These are phyloP conservation scores for Aspergillus niger DNA, from an alignment of 2,329 filamentous ascomycete species.

Conservation along the genomic window DNA sequence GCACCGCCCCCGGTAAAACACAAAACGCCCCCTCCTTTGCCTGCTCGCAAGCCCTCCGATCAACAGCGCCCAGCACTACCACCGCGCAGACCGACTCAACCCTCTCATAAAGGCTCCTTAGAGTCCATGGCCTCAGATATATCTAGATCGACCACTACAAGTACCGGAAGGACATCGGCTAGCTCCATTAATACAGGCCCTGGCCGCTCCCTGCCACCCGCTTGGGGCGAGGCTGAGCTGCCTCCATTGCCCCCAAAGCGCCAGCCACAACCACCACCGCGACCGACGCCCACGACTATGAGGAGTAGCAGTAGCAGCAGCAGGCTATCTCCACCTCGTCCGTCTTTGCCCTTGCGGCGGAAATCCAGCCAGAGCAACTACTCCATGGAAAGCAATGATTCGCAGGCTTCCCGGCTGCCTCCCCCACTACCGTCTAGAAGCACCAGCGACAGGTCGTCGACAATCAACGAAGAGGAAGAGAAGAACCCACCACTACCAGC, in stretches of 20 bases:
- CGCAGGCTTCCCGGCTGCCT: conserved; percentile 21
- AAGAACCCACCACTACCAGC: conserved; percentile 25
- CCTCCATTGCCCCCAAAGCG: conserved; percentile 58
- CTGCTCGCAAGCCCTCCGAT: conserved; percentile 45
- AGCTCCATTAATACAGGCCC: conserved; percentile 31
- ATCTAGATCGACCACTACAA: conserved; percentile 50
- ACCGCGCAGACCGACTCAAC: conserved; percentile 43
- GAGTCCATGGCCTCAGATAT: conserved; percentile 58
- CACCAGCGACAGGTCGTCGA: conserved; percentile 20
- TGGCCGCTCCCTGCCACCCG: conserved; percentile 52
- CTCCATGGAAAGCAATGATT: conserved; percentile 12
- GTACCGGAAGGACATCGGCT: conserved; percentile 41
- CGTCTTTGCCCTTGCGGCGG: conserved; percentile 25
- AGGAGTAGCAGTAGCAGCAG: conserved; percentile 10
- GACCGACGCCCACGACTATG: conserved; percentile 24
- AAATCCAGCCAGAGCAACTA: conserved; percentile 19
- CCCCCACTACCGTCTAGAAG: conserved; percentile 28
- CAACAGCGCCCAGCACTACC: conserved; percentile 51
- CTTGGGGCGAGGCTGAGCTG: conserved; percentile 57
- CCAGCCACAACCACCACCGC: conserved; percentile 27
- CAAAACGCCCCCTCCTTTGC: conserved; percentile 48
- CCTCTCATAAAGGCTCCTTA: conserved; percentile 44
- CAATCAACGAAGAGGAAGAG: conserved; percentile 15
- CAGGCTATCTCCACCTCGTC: conserved; percentile 23
- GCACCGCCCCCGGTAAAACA: conserved; percentile 27